Evolutionary conservation across 1,139 yeast genomes (phyloP).

Genomic region (Debaryomyces coudertii): DNA sequence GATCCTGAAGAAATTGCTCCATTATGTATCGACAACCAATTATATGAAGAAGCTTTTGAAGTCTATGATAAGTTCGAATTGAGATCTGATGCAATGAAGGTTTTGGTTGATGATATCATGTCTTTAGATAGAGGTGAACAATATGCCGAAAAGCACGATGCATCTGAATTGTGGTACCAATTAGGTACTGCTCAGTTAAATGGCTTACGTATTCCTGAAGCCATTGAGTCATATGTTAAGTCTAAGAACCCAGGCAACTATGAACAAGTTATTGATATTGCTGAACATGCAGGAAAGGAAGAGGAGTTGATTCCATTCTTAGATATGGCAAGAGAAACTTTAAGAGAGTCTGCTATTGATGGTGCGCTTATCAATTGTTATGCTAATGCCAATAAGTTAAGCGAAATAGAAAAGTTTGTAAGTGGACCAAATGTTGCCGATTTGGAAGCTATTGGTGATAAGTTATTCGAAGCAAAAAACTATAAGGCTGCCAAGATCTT

Average conservation of each 20-base stretch:
- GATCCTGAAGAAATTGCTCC: constrained; percentile 95
- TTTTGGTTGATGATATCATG: constrained; percentile 88
- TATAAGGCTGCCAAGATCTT: constrained; percentile 93
- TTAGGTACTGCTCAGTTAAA: constrained; percentile 95
- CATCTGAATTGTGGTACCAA: constrained; percentile 90
- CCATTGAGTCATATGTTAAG: constrained; percentile 84
- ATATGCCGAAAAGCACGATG: constrained; percentile 88
- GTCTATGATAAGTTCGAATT: constrained; percentile 85
- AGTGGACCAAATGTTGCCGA: constrained; percentile 92
- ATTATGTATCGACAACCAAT: constrained; percentile 83
- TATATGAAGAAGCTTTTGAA: constrained; percentile 93
- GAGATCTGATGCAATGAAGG: constrained; percentile 80
- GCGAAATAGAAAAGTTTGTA: constrained; percentile 83
- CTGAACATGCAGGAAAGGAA: constrained; percentile 94
- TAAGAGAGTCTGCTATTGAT: constrained; percentile 91
- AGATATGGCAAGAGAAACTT: constrained; percentile 90
- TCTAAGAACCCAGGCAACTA: constrained; percentile 92
- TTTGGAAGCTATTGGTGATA: constrained; percentile 89
- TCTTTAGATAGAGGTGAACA: constrained; percentile 93
- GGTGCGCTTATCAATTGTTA: constrained; percentile 88
- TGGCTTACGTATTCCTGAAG: constrained; percentile 90
- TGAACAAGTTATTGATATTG: constrained; percentile 90
- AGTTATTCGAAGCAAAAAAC: constrained; percentile 76
- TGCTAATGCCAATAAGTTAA: constrained; percentile 74
- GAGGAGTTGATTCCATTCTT: constrained; percentile 88